phyloP scores from a whole-genome alignment of 441 rosid genomes.

The Corymbia calophylla region DNA sequence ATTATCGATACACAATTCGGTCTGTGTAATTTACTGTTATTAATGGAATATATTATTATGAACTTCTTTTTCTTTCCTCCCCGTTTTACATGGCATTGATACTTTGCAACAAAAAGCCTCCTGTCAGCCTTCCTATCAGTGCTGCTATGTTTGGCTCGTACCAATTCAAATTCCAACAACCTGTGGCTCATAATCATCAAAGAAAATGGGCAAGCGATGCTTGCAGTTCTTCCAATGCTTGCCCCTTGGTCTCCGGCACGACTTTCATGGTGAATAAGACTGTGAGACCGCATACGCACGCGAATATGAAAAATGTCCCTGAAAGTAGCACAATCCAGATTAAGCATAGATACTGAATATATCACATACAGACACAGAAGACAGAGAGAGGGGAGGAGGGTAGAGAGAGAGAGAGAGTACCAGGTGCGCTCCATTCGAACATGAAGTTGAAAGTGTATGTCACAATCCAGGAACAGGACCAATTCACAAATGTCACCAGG shows the following conservation, averaged over 20 bases:
- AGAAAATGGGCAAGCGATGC: background rate
- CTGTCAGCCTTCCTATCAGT: background rate
- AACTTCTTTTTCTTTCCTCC: too few relatives aligned
- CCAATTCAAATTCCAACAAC: background rate
- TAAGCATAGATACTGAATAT: background rate
- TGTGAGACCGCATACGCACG: conserved; percentile 16
- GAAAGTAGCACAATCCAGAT: background rate
- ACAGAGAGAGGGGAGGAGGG: background rate
- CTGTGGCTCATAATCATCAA: background rate
- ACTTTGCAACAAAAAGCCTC: background rate
- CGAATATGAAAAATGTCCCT: conserved; percentile 52
- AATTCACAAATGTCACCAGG: conserved; percentile 33
- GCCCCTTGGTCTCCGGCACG: conserved; percentile 55
- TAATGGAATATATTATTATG: background rate
- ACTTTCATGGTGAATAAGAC: conserved; percentile 33
- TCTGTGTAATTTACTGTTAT: background rate
- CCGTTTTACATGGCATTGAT: background rate
- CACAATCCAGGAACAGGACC: conserved; percentile 38
- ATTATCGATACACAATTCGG: background rate
- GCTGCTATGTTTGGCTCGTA: conserved; percentile 7
- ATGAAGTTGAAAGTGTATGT: conserved; percentile 44
- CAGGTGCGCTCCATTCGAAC: conserved; percentile 59
- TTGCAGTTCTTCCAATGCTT: conserved; percentile 54
- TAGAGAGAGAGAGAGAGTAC: conserved; percentile 5
- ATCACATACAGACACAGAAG: background rate